A percentile compares a stretch with the other conserved stretches of the same genome.
Conservation (phyloP, 257 asterid genomes). For the Salvia rosmarinus region DNA sequence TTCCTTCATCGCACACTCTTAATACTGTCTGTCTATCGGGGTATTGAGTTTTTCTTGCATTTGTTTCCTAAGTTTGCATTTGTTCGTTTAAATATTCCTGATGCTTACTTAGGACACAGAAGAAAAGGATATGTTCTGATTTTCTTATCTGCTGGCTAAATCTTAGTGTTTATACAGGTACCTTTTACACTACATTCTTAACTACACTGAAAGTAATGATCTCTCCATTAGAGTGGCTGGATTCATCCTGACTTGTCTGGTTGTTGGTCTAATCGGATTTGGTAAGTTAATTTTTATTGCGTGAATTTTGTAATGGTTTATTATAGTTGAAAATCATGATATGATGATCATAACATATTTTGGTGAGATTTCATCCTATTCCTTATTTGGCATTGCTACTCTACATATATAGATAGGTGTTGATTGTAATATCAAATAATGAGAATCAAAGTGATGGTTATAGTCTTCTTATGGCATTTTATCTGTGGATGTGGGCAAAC, state of each 20-base stretch:
- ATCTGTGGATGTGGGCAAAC: neutral
- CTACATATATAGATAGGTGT: neutral
- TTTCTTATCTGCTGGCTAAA: conserved; percentile 9
- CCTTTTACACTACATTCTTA: conserved; percentile 67
- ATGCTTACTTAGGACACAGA: neutral
- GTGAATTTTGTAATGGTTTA: conserved; percentile 11
- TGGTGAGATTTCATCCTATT: neutral
- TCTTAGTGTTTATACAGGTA: conserved; percentile 56
- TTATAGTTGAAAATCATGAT: conserved; percentile 5
- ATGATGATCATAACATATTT: neutral
- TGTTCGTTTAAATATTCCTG: neutral
- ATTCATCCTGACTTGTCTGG: conserved; percentile 49
- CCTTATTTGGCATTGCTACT: neutral
- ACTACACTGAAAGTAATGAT: conserved; percentile 47
- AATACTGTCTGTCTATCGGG: conserved; percentile 95
- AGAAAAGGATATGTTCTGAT: neutral
- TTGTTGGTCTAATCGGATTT: conserved; percentile 71
- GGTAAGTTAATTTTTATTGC: conserved; percentile 51
- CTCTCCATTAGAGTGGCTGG: conserved; percentile 46
- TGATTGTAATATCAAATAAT: neutral
- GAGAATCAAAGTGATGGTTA: neutral
- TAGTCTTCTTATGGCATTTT: neutral
- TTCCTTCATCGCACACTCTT: conserved; percentile 95
- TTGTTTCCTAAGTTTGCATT: neutral
- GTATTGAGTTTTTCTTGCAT: conserved; percentile 43